phyloP scores from a whole-genome alignment of 2,329 filamentous ascomycete genomes.

The Cryphonectria parasitica region DNA sequence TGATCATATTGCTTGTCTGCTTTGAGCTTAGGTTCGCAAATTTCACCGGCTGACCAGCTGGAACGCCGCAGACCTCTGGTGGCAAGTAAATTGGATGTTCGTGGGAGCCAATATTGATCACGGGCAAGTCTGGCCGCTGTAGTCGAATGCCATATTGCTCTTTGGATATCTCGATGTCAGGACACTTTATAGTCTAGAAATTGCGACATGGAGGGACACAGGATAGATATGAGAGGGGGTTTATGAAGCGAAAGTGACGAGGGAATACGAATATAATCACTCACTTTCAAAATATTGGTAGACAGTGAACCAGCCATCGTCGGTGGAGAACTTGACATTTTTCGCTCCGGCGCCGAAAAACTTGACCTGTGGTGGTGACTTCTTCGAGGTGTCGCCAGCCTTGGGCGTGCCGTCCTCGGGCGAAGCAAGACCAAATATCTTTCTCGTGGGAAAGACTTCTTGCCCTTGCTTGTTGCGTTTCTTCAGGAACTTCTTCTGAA shows the following conservation, averaged over 20 bases:
- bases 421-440: conserved; percentile 39
- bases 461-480: neutral
- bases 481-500: neutral
- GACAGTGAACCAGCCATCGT: conserved; percentile 28
- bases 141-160: conserved; percentile 53
- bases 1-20: conserved; percentile 63
- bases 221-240: neutral
- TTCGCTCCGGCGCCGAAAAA: conserved; percentile 50
- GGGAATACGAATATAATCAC: neutral
- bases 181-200: neutral
- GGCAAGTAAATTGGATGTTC: conserved; percentile 61
- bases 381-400: conserved; percentile 36
- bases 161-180: neutral
- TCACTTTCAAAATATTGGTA: neutral
- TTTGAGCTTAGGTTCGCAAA: conserved; percentile 38
- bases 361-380: conserved; percentile 32
- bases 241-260: too few relatives aligned
- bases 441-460: neutral
- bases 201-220: neutral
- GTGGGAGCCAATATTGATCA: conserved; percentile 61
- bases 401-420: neutral
- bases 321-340: conserved; percentile 58
- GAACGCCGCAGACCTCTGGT: conserved; percentile 57
- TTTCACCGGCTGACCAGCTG: conserved; percentile 51
- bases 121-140: conserved; percentile 52